Evolutionary conservation across 148 eudicot species (phyloP).

Genomic region (Amaranthus hypochondriacus): DNA sequence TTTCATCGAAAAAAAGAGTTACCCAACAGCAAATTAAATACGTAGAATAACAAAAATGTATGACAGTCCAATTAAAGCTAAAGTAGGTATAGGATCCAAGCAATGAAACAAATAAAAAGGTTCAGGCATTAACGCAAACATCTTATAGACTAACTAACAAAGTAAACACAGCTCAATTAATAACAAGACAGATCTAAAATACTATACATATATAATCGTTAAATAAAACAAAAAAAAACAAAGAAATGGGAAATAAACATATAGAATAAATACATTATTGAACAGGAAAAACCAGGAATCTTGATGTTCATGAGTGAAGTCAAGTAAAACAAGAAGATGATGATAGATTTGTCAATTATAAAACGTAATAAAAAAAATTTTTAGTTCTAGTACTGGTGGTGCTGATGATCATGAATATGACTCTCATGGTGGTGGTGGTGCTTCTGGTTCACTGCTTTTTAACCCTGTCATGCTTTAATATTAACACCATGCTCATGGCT

Average conservation of each 20-base stretch:
- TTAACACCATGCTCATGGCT: neutral
- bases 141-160: neutral
- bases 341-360: neutral
- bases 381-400: constrained; percentile 30
- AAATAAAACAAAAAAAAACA: neutral
- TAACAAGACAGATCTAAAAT: constrained; percentile 18
- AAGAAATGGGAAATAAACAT: neutral
- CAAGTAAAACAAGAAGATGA: constrained; percentile 2
- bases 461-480: constrained; percentile 11
- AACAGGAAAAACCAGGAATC: too few species aligned
- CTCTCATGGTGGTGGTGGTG: constrained; percentile 30
- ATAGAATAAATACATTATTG: neutral
- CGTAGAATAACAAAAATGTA: neutral
- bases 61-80: neutral
- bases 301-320: neutral
- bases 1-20: constrained; percentile 17
- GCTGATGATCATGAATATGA: constrained; percentile 62
- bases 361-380: neutral
- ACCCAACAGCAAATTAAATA: neutral
- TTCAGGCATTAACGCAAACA: constrained; percentile 16
- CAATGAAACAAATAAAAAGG: neutral
- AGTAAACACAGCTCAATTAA: constrained; percentile 11
- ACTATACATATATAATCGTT: neutral
- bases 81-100: constrained; percentile 19
- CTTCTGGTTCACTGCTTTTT: constrained; percentile 15